Percentiles rank a stretch among this genome's conserved stretches.
These are phyloP conservation scores for Capsicum pubescens DNA, from an alignment of 257 asterid genomes.

Conservation along the genomic window DNA sequence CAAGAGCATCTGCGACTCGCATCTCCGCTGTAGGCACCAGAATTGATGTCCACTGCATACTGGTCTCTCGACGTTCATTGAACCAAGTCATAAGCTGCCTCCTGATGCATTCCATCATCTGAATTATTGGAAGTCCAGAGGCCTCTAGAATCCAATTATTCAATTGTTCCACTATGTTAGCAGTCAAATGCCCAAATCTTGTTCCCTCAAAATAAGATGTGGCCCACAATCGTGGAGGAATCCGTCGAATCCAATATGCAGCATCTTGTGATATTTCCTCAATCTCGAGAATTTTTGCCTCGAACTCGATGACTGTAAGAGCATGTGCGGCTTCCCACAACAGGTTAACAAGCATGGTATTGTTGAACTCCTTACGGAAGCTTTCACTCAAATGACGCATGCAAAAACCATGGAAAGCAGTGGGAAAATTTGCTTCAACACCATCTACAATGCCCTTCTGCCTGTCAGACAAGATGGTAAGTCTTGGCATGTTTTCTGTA, in stretches of 20 bases:
- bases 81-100: conserved; percentile 97
- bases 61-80: conserved; percentile 86
- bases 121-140: conserved; percentile 85
- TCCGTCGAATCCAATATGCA: conserved; percentile 81
- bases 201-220: conserved; percentile 86
- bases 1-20: conserved; percentile 88
- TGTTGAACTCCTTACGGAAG: conserved; percentile 88
- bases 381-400: conserved; percentile 92
- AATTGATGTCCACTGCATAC: conserved; percentile 97
- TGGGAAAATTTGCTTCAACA: conserved; percentile 87
- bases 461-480: conserved; percentile 88
- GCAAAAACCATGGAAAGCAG: conserved; percentile 94
- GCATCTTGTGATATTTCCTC: conserved; percentile 93
- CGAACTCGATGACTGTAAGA: conserved; percentile 74
- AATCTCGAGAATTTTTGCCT: conserved; percentile 73
- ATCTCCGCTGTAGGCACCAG: conserved; percentile 89
- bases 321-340: conserved; percentile 93
- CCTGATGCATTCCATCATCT: conserved; percentile 94
- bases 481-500: conserved; percentile 95
- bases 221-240: conserved; percentile 90
- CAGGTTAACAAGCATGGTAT: conserved; percentile 79
- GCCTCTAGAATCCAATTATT: conserved; percentile 86
- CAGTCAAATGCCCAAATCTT: conserved; percentile 87
- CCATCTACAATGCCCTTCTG: conserved; percentile 85
- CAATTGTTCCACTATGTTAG: conserved; percentile 69